phyloP scores from a whole-genome alignment of 2,329 filamentous ascomycete genomes.

The Scleromitrula shiraiana region DNA sequence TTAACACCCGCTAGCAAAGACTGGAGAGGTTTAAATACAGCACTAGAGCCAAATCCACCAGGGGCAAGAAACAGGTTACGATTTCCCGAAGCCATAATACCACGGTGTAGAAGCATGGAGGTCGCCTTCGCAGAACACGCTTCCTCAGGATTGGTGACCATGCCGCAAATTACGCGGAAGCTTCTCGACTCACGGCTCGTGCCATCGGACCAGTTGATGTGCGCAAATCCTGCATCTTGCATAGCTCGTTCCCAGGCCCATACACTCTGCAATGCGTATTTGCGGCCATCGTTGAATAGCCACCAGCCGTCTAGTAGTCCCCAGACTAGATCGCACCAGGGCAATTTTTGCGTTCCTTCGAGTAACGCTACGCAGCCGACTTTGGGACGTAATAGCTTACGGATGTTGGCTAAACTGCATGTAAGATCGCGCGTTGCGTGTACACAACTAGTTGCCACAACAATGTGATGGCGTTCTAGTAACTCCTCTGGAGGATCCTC shows the following conservation, averaged over 20 bases:
- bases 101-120: not conserved
- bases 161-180: conserved; percentile 2
- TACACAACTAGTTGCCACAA: conserved; percentile 20
- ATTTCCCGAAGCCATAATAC: not conserved
- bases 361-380: conserved; percentile 17
- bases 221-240: conserved; percentile 8
- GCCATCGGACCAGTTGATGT: conserved; percentile 15
- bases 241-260: conserved; percentile 12
- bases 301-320: conserved; percentile 27
- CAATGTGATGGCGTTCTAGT: conserved; percentile 12
- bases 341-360: conserved; percentile 18
- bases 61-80: not conserved
- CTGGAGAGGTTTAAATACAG: not conserved
- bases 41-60: not conserved
- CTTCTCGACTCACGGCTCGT: conserved; percentile 10
- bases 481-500: conserved; percentile 4
- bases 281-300: conserved; percentile 22
- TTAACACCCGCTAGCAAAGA: not conserved
- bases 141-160: not conserved
- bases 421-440: conserved; percentile 20
- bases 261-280: conserved; percentile 15
- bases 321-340: conserved; percentile 23
- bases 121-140: not conserved
- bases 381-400: conserved; percentile 11
- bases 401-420: conserved; percentile 12